Base-by-base conservation (phyloP, 495 filamentous ascomycete species). In the Hapsidospora chrysogenum region DNA sequence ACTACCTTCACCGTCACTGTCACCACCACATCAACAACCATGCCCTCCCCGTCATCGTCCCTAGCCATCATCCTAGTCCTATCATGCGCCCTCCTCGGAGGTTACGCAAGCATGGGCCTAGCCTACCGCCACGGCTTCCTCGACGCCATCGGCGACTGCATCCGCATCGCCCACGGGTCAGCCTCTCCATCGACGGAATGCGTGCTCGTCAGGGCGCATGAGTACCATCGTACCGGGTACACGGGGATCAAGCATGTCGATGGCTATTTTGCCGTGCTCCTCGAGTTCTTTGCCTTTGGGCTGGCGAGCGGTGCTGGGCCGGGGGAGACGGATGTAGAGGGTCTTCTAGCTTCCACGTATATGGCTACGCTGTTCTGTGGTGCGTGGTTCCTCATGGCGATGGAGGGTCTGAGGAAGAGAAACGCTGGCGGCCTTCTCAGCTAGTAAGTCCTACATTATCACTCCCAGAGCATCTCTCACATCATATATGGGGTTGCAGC, bases 21-120 rank as follows among this genome's bases (percentile, higher is more conserved):
- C n/a, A n/a, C n/a, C n/a, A n/a, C n/a, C n/a, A n/a, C n/a, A n/a
- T n/a, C n/a, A n/a, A n/a, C n/a, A n/a, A n/a, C n/a, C n/a, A n/a
- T n/a, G n/a, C n/a, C n/a, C n/a, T n/a, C n/a, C n/a, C n/a, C n/a
- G n/a, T n/a, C n/a, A n/a, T n/a, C n/a, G 23, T 6, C 23, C 18
- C 33, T 10, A 15, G 45, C 42, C 36, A 42, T 42, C 6, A 7
- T 18, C 26, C 5, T n/a, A 17, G n/a, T 32, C 13, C 8, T 30
- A 10, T 23, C 6, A 7, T n/a, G 28, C 28, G 20, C 23, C 33
- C 23, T 29, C 35, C 21, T 28, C 9, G 15, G 13, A 20, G 9
- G 26, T 29, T 20, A 37, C 10, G 3, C 11, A 20, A 9, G 9
- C 8, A 19, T 29, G 3, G 18, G 23, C 30, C 18, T 3, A 14